Base-by-base conservation (phyloP, 1,284 basidiomycete species). In the Thelephora terrestris region DNA sequence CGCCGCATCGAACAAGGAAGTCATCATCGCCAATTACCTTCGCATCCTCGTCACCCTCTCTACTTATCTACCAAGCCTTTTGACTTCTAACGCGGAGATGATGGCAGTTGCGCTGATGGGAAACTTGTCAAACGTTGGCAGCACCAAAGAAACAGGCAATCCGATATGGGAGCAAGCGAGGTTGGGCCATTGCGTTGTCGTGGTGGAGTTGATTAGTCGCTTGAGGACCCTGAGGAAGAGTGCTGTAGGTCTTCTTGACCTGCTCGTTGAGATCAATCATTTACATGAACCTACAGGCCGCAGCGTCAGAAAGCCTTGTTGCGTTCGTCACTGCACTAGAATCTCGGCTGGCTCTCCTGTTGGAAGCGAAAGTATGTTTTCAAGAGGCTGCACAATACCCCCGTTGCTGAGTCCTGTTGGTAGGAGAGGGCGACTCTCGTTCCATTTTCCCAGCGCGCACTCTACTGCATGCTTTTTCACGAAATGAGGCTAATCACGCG, bases 61-160 rank as follows among this genome's bases (percentile, higher is more conserved):
- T 3, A 69, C 66, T 12, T 74, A 77, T 54, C 61, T 87, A 10
- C 70, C 76, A 0, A 74, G 76, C 48, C 79, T 81, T 57, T 89
- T 84, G 85, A 74, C 71, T 2, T 71, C 77, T 18, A 81, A 89
- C 61, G 71, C 81, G 2, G 84, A 88, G 57, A 90, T 91, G 86
- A 67, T 88, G 50, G 69, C 78, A 3, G 75, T 89, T 4, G 84
- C 82, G 4, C 61, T 89, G 39, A 75, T 81, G 71, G 78, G 74
- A 48, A 74, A 78, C 52, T 64, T 65, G 5, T 42, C 49, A n/a
- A 61, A 54, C 16, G 44, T 48, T 47, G n/a, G 56, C 58, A 53
- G 49, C 51, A 59, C 62, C 43, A 46, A 53, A 27, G 62, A 62
- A 27, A 64, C 55, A 16, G 51, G 54, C 0, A 60, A 54, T 20